Conservation (phyloP, 1,139 yeast species). For the Yamadazyma epiphylla region DNA sequence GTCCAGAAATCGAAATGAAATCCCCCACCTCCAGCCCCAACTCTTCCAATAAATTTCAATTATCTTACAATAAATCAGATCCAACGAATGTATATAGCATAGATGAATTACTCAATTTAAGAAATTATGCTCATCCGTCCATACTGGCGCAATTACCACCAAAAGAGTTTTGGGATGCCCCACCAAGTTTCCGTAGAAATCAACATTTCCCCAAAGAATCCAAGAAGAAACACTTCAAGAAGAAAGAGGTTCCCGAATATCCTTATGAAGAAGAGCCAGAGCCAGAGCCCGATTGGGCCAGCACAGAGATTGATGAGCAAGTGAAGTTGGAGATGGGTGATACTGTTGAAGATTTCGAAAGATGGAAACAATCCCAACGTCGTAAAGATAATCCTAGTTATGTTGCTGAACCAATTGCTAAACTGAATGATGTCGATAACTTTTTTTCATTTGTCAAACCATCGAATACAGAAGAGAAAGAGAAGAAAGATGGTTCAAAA, state of each 20-base stretch:
- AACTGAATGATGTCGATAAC: slow-evolving; percentile 44
- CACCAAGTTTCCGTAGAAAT: slow-evolving; percentile 6
- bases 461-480: slow-evolving; percentile 12
- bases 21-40: slow-evolving; percentile 3
- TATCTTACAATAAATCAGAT: slow-evolving; percentile 10
- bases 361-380: slow-evolving; percentile 48
- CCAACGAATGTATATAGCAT: slow-evolving; percentile 30
- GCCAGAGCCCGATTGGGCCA: slow-evolving; percentile 53
- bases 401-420: slow-evolving; percentile 12
- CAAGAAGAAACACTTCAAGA: slow-evolving; percentile 5
- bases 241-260: slow-evolving; percentile 15
- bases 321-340: slow-evolving; percentile 46
- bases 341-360: slow-evolving; percentile 67
- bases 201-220: slow-evolving; percentile 7
- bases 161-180: slow-evolving; percentile 35
- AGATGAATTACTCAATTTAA: slow-evolving; percentile 31
- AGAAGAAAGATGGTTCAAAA: slow-evolving; percentile 16
- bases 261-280: slow-evolving; percentile 28
- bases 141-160: slow-evolving; percentile 34
- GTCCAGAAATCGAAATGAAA: slow-evolving; percentile 33
- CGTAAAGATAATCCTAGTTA: slow-evolving; percentile 35
- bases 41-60: slow-evolving; percentile 11
- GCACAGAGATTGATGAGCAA: slow-evolving; percentile 30
- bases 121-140: slow-evolving; percentile 31
- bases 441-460: slow-evolving; percentile 48